Percentiles rank a stretch among this genome's conserved stretches.
phyloP scores from a whole-genome alignment of 2,329 filamentous ascomycete species.

The Gnomoniopsis sp. region DNA sequence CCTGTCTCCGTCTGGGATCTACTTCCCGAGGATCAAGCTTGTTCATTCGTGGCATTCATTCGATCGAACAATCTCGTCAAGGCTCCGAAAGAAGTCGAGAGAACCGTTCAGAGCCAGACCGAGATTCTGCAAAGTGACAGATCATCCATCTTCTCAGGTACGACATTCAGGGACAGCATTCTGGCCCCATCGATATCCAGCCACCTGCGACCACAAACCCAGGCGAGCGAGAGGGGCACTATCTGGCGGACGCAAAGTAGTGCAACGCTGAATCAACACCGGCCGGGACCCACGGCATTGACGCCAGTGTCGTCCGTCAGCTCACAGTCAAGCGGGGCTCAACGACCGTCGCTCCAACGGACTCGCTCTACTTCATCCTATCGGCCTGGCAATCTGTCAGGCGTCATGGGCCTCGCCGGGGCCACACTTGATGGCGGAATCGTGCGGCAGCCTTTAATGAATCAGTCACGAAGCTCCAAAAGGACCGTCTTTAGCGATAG shows the following conservation, averaged over 20 bases:
- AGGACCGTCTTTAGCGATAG: slow-evolving; percentile 34
- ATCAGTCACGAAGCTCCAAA: slow-evolving; percentile 40
- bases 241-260: slow-evolving; percentile 17
- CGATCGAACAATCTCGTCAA: slow-evolving; percentile 52
- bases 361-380: slow-evolving; percentile 1
- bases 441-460: slow-evolving; percentile 40
- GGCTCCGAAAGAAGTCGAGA: slow-evolving; percentile 24
- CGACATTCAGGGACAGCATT: slow-evolving; percentile 25
- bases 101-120: neutral
- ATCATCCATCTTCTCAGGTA: slow-evolving; percentile 28
- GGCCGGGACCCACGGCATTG: neutral
- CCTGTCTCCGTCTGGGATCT: slow-evolving; percentile 60
- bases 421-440: slow-evolving; percentile 27
- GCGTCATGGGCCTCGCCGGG: slow-evolving; percentile 12
- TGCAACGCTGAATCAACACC: neutral
- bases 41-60: slow-evolving; percentile 57
- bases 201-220: slow-evolving; percentile 8
- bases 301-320: neutral
- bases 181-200: slow-evolving; percentile 19
- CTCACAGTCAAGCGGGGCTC: slow-evolving; percentile 4
- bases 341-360: slow-evolving; percentile 3
- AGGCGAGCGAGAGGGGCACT: slow-evolving; percentile 1
- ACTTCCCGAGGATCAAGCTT: slow-evolving; percentile 54
- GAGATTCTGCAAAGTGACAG: slow-evolving; percentile 19
- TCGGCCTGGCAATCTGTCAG: neutral